Evolutionary conservation across 192 early-diverging fungal species (phyloP).

Genomic region (Geranomyces michiganensis): DNA sequence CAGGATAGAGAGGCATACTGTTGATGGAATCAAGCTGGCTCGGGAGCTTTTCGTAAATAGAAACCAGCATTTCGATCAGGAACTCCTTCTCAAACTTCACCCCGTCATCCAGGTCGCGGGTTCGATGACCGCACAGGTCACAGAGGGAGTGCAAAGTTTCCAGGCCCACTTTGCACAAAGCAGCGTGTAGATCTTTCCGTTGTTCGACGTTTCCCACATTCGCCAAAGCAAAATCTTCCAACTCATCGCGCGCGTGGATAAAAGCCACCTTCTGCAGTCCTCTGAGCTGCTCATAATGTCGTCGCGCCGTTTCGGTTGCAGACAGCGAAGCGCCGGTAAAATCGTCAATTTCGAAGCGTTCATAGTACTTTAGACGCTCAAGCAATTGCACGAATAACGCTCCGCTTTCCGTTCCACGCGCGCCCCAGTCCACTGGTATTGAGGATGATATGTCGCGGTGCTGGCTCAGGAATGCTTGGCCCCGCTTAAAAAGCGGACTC

Average conservation of each 20-base stretch:
- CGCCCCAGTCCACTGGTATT: slow-evolving; percentile 23
- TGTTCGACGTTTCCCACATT: slow-evolving; percentile 70
- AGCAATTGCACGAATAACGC: slow-evolving; percentile 67
- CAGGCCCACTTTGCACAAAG: slow-evolving; percentile 56
- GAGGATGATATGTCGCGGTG: slow-evolving; percentile 16
- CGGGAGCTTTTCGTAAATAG: slow-evolving; percentile 59
- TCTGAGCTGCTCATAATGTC: slow-evolving; percentile 64
- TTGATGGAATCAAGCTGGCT: slow-evolving; percentile 76
- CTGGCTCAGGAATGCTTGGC: slow-evolving; percentile 13
- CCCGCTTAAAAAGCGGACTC: slow-evolving; percentile 40
- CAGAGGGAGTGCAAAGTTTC: slow-evolving; percentile 63
- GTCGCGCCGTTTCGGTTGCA: slow-evolving; percentile 62
- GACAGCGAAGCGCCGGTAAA: slow-evolving; percentile 76
- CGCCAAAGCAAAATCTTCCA: slow-evolving; percentile 76
- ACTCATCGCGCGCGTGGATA: slow-evolving; percentile 60
- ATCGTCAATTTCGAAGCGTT: slow-evolving; percentile 80
- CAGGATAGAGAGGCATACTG: slow-evolving; percentile 73
- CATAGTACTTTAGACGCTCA: slow-evolving; percentile 71
- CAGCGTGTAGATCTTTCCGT: slow-evolving; percentile 45
- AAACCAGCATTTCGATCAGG: slow-evolving; percentile 59
- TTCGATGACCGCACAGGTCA: slow-evolving; percentile 64
- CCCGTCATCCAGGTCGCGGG: slow-evolving; percentile 36
- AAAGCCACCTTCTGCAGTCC: slow-evolving; percentile 81
- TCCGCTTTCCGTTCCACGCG: slow-evolving; percentile 29
- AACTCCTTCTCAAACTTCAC: slow-evolving; percentile 43